A percentile compares a stretch with the other conserved stretches of the same genome.
Conservation (phyloP, 306 rosid species). For the Corylus avellana region DNA sequence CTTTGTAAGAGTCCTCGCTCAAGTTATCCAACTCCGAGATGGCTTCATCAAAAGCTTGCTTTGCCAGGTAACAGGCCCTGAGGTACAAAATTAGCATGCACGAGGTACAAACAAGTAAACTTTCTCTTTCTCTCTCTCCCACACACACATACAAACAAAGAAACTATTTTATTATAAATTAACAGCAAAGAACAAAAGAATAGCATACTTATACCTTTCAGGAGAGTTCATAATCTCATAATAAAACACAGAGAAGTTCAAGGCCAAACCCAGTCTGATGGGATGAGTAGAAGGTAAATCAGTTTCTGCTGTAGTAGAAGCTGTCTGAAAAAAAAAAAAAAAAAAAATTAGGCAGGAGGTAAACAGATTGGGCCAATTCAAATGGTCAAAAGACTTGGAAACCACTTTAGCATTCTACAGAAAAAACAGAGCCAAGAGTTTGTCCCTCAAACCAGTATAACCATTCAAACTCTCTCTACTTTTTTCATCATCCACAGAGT, state of each 20-base stretch:
- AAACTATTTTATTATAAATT: not conserved
- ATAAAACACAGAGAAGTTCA: constrained; percentile 37
- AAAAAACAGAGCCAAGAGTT: not conserved
- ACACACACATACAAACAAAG: too few relatives aligned
- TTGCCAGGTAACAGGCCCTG: constrained; percentile 71
- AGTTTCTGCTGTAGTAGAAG: constrained; percentile 51
- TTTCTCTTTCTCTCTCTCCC: not conserved
- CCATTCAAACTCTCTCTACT: not conserved
- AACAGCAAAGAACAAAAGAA: not conserved
- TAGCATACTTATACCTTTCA: constrained; percentile 21
- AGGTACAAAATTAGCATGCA: constrained; percentile 13
- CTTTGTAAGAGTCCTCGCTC: constrained; percentile 41
- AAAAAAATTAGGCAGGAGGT: not conserved
- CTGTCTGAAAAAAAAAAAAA: constrained; percentile 36
- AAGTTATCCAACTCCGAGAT: constrained; percentile 63
- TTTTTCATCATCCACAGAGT: not conserved
- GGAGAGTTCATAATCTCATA: constrained; percentile 37
- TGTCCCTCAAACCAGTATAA: not conserved
- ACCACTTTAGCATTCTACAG: not conserved
- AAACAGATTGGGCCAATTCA: not conserved
- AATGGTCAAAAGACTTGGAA: not conserved
- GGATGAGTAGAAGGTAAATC: constrained; percentile 25
- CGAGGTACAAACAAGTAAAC: constrained; percentile 4
- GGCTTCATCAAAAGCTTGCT: constrained; percentile 72
- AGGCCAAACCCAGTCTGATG: constrained; percentile 33